Evolutionary conservation across 495 filamentous ascomycete genomes (phyloP).

Genomic region (Penicillium coprophilum): DNA sequence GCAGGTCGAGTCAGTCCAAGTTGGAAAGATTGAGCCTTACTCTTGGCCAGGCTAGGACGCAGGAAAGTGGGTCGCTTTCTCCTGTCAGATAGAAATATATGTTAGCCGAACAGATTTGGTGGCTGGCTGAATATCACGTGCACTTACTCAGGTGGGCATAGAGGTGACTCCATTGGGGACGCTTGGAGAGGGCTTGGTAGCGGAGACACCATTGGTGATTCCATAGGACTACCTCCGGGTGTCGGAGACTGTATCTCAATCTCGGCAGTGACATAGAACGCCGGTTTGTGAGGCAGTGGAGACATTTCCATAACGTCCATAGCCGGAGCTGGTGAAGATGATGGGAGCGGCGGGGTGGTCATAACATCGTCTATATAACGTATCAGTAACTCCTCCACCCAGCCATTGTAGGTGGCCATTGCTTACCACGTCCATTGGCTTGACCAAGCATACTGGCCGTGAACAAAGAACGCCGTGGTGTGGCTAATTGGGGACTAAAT

Average conservation of each 20-base stretch:
- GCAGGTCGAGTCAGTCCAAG: constrained; percentile 35
- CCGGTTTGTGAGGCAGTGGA: constrained; percentile 84
- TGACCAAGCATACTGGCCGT: constrained; percentile 70
- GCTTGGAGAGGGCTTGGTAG: constrained; percentile 48
- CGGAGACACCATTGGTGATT: constrained; percentile 45
- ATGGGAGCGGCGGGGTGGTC: constrained; percentile 80
- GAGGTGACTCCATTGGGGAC: constrained; percentile 53
- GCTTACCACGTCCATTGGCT: constrained; percentile 70
- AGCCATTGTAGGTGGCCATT: constrained; percentile 4
- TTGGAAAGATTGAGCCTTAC: constrained; percentile 46
- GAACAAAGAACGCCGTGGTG: constrained; percentile 91
- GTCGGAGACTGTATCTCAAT: constrained; percentile 68
- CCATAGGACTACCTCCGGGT: constrained; percentile 51
- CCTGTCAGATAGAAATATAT: constrained; percentile 19
- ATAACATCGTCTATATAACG: constrained; percentile 56
- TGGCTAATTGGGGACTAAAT: constrained; percentile 82
- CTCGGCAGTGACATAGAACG: constrained; percentile 56
- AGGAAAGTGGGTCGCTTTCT: constrained; percentile 43
- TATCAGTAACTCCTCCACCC: constrained; percentile 13
- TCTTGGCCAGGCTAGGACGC: constrained; percentile 42
- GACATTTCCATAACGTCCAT: constrained; percentile 91
- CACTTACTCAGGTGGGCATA: constrained; percentile 40
- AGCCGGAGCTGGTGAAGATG: constrained; percentile 75
- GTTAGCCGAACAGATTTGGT: constrained; percentile 2
- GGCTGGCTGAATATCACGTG: neutral